Evolutionary conservation across 2,329 filamentous ascomycete genomes (phyloP).

Genomic region (Trichophyton rubrum): DNA sequence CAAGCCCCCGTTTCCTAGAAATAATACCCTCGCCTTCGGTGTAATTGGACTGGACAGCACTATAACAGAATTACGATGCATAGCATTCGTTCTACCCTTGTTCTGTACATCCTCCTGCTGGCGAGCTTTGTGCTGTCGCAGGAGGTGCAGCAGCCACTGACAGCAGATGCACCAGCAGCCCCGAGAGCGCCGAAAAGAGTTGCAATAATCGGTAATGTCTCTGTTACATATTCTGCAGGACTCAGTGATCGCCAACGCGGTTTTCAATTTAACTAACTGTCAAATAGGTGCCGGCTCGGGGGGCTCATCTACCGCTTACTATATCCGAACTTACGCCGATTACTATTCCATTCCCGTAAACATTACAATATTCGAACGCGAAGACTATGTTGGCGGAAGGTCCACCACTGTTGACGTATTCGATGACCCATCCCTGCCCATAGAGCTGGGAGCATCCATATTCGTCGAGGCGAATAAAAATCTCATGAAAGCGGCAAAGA

Average conservation of each 20-base stretch:
- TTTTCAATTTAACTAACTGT: background rate
- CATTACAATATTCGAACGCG: constrained; percentile 79
- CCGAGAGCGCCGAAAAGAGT: constrained; percentile 7
- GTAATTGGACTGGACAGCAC: background rate
- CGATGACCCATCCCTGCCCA: constrained; percentile 50
- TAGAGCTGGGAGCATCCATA: constrained; percentile 85
- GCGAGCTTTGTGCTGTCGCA: constrained; percentile 8
- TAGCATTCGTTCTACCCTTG: background rate
- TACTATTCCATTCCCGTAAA: constrained; percentile 51
- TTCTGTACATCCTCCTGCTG: constrained; percentile 4
- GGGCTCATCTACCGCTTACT: constrained; percentile 76
- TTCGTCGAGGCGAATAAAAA: constrained; percentile 80
- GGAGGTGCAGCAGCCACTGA: constrained; percentile 7
- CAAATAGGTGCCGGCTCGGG: constrained; percentile 72
- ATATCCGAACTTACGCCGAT: constrained; percentile 59
- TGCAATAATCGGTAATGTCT: constrained; percentile 11
- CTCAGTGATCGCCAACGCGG: background rate
- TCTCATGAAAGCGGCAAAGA: constrained; percentile 57
- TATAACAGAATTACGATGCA: background rate
- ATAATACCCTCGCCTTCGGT: background rate
- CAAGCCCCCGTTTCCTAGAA: background rate
- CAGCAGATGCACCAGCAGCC: background rate
- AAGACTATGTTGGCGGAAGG: constrained; percentile 66
- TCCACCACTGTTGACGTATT: constrained; percentile 73
- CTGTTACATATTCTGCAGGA: background rate